Base-by-base conservation (phyloP, 1,284 basidiomycete genomes). In the Ganoderma sp. region DNA sequence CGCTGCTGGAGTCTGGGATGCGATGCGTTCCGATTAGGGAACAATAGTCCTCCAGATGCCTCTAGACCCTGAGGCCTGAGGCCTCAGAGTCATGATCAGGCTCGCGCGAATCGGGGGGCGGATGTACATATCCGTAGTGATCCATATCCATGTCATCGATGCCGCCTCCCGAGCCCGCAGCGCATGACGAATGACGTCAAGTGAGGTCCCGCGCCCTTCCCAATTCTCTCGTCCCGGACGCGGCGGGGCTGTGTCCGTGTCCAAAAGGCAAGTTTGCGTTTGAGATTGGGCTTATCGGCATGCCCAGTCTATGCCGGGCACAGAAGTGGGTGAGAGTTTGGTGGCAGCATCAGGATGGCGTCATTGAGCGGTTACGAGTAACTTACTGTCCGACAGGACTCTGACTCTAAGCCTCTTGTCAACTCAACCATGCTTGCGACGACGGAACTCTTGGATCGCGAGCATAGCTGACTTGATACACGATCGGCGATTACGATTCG, bases 291-390 rank as follows among this genome's bases (percentile, higher is more conserved):
- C 54, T n/a, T 43, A 45, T n/a, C 54, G 52, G 50, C 34, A 34
- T n/a, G 37, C 10, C 37, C 37, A 39, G 37, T 39, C 37, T 39
- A 9, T 39, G 34, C 22, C 34, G 19, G n/a, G 39, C 56, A n/a
- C 56, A 39, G 45, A 19, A 19, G 17, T 5, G 43, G 43, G 48
- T 65, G 64, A 59, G 61, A 62, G 25, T 42, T 34, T 15, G 60
- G 60, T 14, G 22, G 3, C 62, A n/a, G 52, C 60, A 56, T 32
- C 32, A 48, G 34, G 8, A 66, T 66, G 41, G 65, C 65, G 65
- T 66, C 65, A 62, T 62, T 43, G 32, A 45, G 37, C 14, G 9
- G 28, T 28, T 19, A 22, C 43, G n/a, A 17, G 3, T 8, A n/a
- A 45, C 19, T 45, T n/a, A 17, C 2, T 17, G n/a, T 25, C 10